Base-by-base conservation (phyloP, 306 rosid genomes). In the Amphicarpaea edgeworthii region DNA sequence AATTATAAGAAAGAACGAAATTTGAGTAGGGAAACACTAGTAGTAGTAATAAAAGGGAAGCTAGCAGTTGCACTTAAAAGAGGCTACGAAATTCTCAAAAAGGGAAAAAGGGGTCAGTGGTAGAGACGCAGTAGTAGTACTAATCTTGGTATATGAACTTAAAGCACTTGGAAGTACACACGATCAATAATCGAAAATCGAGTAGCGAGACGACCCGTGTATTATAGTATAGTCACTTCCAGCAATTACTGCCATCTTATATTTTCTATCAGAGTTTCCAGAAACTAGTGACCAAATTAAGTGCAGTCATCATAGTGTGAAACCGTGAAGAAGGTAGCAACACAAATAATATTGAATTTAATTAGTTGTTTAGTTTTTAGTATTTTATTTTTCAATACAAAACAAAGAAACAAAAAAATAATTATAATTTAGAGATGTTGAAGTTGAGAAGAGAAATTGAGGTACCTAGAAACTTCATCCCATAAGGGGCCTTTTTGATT, bases 401-500 rank as follows among this genome's bases (percentile, higher is more conserved):
- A 65, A 40, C 17, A 38, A 45, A 58, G 6, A 15, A 60, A 57
- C 0, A 12, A 55, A 73, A 2, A 26, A 12, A 49, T 4, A 78
- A 15, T 57, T 20, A 16, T 20, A 12, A 68, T 51, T 21, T 15
- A 24, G 4, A 10, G n/a, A 23, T 28, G 42, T 47, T 61, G 6
- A 38, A 58, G n/a, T 7, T 50, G 9, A 15, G 24, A 4, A 11
- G 0, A 64, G 3, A 11, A 4, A n/a, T n/a, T n/a, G 34, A 4
- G 5, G 75, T 86, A 96, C 99, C 99, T 93, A 45, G 99, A 96
- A 61, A 96, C 93, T 66, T 96, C 98, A 76, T 90, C 98, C 99
- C 99, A 96, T 2, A 96, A 88, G 46, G 99, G 99, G 3, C 98
- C 99, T 65, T 96, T 96, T 41, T 96, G 98, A 80, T 88, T 96